Conservation (phyloP, 1,139 yeast species). For the Spathaspora sp. region DNA sequence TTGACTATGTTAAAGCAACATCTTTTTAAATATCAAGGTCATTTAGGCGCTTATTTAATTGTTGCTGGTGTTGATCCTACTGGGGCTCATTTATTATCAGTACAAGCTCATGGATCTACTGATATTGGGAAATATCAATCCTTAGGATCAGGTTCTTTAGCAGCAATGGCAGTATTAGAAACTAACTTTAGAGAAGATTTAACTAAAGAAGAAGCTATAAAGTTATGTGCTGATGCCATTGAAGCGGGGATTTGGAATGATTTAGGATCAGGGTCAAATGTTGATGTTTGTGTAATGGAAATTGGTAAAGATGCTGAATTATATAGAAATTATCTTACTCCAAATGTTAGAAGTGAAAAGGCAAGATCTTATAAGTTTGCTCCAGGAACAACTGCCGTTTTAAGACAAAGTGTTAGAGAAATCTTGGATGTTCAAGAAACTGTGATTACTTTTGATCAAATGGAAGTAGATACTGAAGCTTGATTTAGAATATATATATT, state of each 20-base stretch:
- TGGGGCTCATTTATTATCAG: constrained; percentile 87
- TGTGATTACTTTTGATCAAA: constrained; percentile 52
- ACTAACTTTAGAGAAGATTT: constrained; percentile 79
- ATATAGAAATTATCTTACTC: constrained; percentile 84
- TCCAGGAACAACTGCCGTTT: constrained; percentile 88
- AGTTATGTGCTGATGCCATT: constrained; percentile 87
- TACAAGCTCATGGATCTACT: constrained; percentile 97
- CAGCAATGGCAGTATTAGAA: constrained; percentile 97
- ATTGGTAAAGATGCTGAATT: constrained; percentile 82
- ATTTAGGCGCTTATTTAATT: constrained; percentile 92
- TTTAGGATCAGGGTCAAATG: constrained; percentile 97
- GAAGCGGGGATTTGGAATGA: constrained; percentile 99
- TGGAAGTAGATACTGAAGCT: constrained; percentile 69
- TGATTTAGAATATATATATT: neutral
- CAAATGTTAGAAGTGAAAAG: constrained; percentile 82
- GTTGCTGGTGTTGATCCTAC: constrained; percentile 98
- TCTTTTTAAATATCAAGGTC: constrained; percentile 94
- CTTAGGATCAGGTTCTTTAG: constrained; percentile 95
- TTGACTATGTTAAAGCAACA: constrained; percentile 93
- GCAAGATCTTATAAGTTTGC: constrained; percentile 79
- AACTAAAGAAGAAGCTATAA: constrained; percentile 84
- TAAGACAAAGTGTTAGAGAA: constrained; percentile 62
- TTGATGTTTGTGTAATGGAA: constrained; percentile 96
- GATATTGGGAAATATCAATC: constrained; percentile 93
- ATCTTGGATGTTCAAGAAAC: constrained; percentile 73